Conservation (phyloP, 768 basidiomycete species). For the Leccinum uliginosum region DNA sequence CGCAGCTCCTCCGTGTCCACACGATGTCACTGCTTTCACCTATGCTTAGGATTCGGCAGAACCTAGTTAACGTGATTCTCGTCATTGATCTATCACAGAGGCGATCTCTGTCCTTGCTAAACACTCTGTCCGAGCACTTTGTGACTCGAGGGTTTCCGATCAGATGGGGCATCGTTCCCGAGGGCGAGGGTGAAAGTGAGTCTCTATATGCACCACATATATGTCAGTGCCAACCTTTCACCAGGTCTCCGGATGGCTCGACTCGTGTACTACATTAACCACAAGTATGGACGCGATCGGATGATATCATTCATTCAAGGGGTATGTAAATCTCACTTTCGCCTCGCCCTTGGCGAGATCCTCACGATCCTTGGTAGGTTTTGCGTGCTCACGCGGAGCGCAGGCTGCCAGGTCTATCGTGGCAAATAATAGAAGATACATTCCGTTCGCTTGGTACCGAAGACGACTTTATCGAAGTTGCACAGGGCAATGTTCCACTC, state of each 20-base stretch:
- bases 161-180: conserved; percentile 82
- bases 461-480: conserved; percentile 40
- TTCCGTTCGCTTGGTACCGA: conserved; percentile 36
- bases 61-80: conserved; percentile 81
- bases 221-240: background rate
- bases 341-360: background rate
- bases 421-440: conserved; percentile 36
- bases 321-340: conserved; percentile 31
- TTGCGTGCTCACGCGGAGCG: conserved; percentile 32
- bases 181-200: conserved; percentile 42
- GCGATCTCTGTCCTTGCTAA: conserved; percentile 57
- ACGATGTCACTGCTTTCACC: conserved; percentile 64
- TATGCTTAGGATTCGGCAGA: conserved; percentile 68
- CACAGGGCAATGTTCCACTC: conserved; percentile 24
- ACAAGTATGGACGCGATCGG: conserved; percentile 55
- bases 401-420: conserved; percentile 36
- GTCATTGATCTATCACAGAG: conserved; percentile 74
- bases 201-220: background rate
- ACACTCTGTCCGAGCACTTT: conserved; percentile 60
- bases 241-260: conserved; percentile 67
- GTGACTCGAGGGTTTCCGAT: conserved; percentile 72
- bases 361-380: conserved; percentile 29
- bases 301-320: conserved; percentile 58
- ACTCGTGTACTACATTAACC: conserved; percentile 63
- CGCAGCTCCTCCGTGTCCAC: conserved; percentile 26